A percentile compares a stretch with the other conserved stretches of the same genome.
phyloP scores from a whole-genome alignment of 306 rosid species.

The Amphicarpaea edgeworthii region DNA sequence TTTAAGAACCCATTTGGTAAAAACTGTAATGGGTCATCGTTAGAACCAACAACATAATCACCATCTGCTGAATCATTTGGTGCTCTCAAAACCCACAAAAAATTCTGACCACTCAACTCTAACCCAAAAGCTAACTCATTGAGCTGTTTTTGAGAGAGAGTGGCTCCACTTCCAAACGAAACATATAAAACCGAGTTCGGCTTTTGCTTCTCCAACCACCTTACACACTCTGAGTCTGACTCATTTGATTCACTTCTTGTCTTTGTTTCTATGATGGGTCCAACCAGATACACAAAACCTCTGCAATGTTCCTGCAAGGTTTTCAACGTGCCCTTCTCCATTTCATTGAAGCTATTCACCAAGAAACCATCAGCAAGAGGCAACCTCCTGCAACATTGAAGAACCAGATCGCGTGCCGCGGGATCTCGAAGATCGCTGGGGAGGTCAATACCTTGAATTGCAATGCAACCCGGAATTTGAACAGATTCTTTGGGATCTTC shows the following conservation, averaged over 20 bases:
- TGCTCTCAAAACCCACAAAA: constrained; percentile 44
- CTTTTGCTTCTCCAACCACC: constrained; percentile 42
- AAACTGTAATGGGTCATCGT: constrained; percentile 14
- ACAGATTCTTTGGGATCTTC: too few species aligned
- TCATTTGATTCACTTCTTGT: neutral
- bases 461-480: too few species aligned
- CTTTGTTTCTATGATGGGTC: constrained; percentile 15
- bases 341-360: too few species aligned
- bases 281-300: neutral
- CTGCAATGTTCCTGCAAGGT: too few species aligned
- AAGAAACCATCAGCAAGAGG: too few species aligned
- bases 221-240: neutral
- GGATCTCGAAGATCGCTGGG: too few species aligned
- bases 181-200: constrained; percentile 40
- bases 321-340: too few species aligned
- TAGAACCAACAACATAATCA: constrained; percentile 15
- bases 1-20: constrained; percentile 33
- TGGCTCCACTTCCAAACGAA: constrained; percentile 42
- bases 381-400: too few species aligned
- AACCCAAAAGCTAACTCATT: constrained; percentile 44
- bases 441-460: too few species aligned
- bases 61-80: constrained; percentile 25
- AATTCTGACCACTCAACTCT: constrained; percentile 40
- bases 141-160: constrained; percentile 2
- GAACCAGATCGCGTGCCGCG: too few species aligned